Evolutionary conservation across 371 early-diverging fungal species (phyloP), one percentile per base, ranked within the genome.

Genomic region (Mucor velutinosus): DNA sequence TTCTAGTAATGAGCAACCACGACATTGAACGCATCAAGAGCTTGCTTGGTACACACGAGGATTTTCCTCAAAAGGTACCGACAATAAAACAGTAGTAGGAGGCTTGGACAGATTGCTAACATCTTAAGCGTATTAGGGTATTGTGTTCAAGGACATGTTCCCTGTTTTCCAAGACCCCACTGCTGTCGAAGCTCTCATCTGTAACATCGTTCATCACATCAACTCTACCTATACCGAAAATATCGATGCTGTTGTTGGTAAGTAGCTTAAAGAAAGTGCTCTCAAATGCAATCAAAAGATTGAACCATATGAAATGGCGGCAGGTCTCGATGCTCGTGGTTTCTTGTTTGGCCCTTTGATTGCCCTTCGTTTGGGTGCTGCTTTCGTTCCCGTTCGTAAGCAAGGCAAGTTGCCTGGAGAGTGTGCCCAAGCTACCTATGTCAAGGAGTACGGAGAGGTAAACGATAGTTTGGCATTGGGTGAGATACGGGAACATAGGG

Each of bases 311-410:
- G 7, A 17, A 61, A 33, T 8, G 33, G 33, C 19, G 25, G 21
- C 57, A 88, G 91, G 92, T 62, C 86, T 94, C 41, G 95, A 95
- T 79, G 93, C 95, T 21, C 94, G 96, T 77, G 96, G 97, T 33
- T 96, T 95, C 85, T 83, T 95, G 64, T 87, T 95, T 45, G 97
- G 94, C 21, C 97, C 98, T 21, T 77, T 93, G 77, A 80, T 98
- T 33, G 97, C 98, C 41, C 80, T 89, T 72, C 91, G 93, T 72
- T 84, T 99, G 33, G 92, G 92, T 58, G 93, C 93, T 70, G 90
- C 93, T 19, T 99, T 99, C 78, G 97, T 91, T 2, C 98, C 99
- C 47, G 94, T 97, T 29, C 90, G 98, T 69, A 99, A 99, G 87
- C 86, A 89, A 35, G 99, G 99, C 19, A 99, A 99, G 80, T 90